Evolutionary conservation across 1,284 basidiomycete genomes (phyloP).

Genomic region (Tetrapyrgos nigripes): DNA sequence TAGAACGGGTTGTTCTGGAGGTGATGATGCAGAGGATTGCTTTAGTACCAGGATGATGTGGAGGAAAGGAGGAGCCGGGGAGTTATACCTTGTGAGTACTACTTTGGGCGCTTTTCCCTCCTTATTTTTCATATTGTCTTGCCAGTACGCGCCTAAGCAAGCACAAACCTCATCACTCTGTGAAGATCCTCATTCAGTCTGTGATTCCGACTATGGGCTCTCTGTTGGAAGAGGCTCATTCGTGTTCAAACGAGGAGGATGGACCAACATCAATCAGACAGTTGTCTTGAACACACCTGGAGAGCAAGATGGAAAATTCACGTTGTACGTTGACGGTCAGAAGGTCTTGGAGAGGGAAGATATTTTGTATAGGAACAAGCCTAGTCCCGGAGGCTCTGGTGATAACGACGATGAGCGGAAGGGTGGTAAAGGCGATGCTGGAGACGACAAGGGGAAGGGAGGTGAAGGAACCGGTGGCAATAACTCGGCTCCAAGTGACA

Average conservation of each 20-base stretch:
- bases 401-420: too few relatives aligned
- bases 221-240: conserved; percentile 81
- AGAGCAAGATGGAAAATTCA: conserved; percentile 55
- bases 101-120: not conserved
- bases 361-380: conserved; percentile 62
- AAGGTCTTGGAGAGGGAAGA: conserved; percentile 59
- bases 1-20: conserved; percentile 69
- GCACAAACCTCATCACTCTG: conserved; percentile 66
- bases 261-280: conserved; percentile 72
- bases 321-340: conserved; percentile 58
- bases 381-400: not conserved
- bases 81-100: conserved; percentile 71
- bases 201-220: conserved; percentile 69
- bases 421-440: too few relatives aligned
- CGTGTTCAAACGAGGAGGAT: conserved; percentile 63
- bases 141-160: conserved; percentile 69
- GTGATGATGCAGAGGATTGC: conserved; percentile 64
- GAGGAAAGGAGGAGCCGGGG: conserved; percentile 64
- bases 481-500: too few relatives aligned
- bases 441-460: conserved; percentile 16
- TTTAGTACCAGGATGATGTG: conserved; percentile 83
- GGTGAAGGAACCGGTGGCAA: too few relatives aligned
- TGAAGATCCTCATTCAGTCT: conserved; percentile 60
- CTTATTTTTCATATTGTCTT: conserved; percentile 1
- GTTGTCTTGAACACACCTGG: conserved; percentile 77